Conservation (phyloP, 164 flowering plant genomes). For the Brasenia schreberi region DNA sequence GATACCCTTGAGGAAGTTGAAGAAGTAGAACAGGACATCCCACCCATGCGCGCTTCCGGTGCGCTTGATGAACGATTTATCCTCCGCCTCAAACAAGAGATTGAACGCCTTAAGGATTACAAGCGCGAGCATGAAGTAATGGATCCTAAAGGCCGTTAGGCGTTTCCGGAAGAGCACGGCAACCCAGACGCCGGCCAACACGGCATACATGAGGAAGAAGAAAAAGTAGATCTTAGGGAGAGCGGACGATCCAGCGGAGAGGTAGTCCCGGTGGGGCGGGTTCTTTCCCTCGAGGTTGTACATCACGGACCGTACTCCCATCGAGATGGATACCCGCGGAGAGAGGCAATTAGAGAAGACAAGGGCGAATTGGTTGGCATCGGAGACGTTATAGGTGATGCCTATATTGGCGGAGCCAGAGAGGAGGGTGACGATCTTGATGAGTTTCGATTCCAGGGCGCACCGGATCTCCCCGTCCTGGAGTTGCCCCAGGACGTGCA, state of each 20-base stretch:
- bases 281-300: slow-evolving; percentile 38
- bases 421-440: slow-evolving; percentile 44
- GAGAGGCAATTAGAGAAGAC: slow-evolving; percentile 72
- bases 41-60: slow-evolving; percentile 90
- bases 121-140: slow-evolving; percentile 74
- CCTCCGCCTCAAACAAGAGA: slow-evolving; percentile 80
- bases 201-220: slow-evolving; percentile 41
- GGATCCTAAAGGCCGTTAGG: slow-evolving; percentile 53
- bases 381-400: slow-evolving; percentile 5
- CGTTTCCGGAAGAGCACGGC: slow-evolving; percentile 41
- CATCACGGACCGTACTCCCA: slow-evolving; percentile 27
- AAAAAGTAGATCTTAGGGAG: slow-evolving; percentile 71
- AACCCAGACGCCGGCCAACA: slow-evolving; percentile 45
- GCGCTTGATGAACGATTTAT: slow-evolving; percentile 64
- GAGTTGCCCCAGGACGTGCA: slow-evolving; percentile 63
- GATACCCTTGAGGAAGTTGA: slow-evolving; percentile 75
- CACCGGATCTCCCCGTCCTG: slow-evolving; percentile 53
- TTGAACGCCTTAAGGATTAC: slow-evolving; percentile 37
- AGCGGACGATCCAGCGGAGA: slow-evolving; percentile 64
- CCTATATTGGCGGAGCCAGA: slow-evolving; percentile 6
- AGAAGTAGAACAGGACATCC: slow-evolving; percentile 93
- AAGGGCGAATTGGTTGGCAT: slow-evolving; percentile 57
- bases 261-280: slow-evolving; percentile 33
- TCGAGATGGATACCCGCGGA: slow-evolving; percentile 20
- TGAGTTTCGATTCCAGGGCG: slow-evolving; percentile 45